Evolutionary conservation across 306 rosid species (phyloP).

Genomic region (Biancaea sappan): DNA sequence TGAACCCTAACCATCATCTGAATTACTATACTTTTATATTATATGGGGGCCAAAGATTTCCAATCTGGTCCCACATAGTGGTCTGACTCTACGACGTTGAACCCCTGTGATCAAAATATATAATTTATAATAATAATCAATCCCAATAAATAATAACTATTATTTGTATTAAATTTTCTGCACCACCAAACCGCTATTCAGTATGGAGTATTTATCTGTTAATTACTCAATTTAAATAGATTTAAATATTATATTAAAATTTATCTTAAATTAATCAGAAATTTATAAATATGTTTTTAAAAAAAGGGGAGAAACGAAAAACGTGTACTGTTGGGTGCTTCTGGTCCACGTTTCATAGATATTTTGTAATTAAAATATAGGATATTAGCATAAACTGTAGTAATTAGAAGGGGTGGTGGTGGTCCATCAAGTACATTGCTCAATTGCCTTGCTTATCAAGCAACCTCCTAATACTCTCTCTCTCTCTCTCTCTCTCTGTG

Average conservation of each 20-base stretch:
- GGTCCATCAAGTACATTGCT: constrained; percentile 87
- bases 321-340: constrained; percentile 38
- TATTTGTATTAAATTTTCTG: too few species aligned
- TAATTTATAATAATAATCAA: too few species aligned
- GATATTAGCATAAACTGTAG: constrained; percentile 31
- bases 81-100: constrained; percentile 21
- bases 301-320: background rate
- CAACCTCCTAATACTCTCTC: constrained; percentile 53
- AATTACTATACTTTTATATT: constrained; percentile 56
- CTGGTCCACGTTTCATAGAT: constrained; percentile 45
- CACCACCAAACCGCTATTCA: too few species aligned
- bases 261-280: too few species aligned
- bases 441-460: constrained; percentile 88
- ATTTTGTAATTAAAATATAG: constrained; percentile 20
- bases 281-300: too few species aligned
- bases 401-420: constrained; percentile 69
- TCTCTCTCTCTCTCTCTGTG: constrained; percentile 35
- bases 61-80: constrained; percentile 48
- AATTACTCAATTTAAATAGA: too few species aligned
- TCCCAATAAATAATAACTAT: too few species aligned
- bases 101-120: background rate
- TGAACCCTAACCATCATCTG: constrained; percentile 83
- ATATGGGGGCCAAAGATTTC: constrained; percentile 55
- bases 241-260: too few species aligned
- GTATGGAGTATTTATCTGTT: too few species aligned